These are phyloP conservation scores for Furcasterigmium furcatum DNA, from an alignment of 2,329 filamentous ascomycete species.

Conservation along the genomic window DNA sequence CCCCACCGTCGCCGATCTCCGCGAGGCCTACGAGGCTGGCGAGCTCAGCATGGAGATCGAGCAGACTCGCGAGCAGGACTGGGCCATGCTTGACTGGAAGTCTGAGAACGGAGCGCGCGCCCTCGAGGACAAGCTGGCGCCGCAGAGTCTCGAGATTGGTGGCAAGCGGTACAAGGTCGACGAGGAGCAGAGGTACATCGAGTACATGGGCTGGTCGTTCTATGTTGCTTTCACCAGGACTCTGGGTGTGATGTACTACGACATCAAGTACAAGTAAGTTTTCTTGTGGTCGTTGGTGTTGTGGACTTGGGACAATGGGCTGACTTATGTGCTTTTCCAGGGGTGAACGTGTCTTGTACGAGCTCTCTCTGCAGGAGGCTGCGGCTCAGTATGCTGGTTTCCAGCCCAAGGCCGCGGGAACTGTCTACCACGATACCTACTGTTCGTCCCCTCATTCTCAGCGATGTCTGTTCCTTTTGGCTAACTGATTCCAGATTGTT, in stretches of 20 bases:
- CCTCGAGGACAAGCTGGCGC: slow-evolving; percentile 29
- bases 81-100: slow-evolving; percentile 29
- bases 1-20: slow-evolving; percentile 24
- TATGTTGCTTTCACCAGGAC: slow-evolving; percentile 41
- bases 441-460: slow-evolving; percentile 11
- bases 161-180: slow-evolving; percentile 41
- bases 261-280: slow-evolving; percentile 29
- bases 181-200: slow-evolving; percentile 39
- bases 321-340: too few species aligned
- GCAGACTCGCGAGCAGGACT: slow-evolving; percentile 27
- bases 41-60: slow-evolving; percentile 28
- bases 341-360: slow-evolving; percentile 11
- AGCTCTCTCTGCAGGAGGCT: slow-evolving; percentile 49
- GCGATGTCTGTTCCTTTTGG: too few species aligned
- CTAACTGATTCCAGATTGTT: too few species aligned
- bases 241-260: slow-evolving; percentile 42
- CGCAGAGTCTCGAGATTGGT: slow-evolving; percentile 30
- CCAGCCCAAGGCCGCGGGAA: slow-evolving; percentile 38
- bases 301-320: too few species aligned
- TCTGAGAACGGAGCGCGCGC: slow-evolving; percentile 23
- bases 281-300: too few species aligned
- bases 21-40: slow-evolving; percentile 31
- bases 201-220: slow-evolving; percentile 51
- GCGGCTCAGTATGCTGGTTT: slow-evolving; percentile 48
- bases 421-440: slow-evolving; percentile 37